Percentiles rank a stretch among this genome's conserved stretches.
phyloP scores from a whole-genome alignment of 768 basidiomycete species.

The Mycena albidolilacea region DNA sequence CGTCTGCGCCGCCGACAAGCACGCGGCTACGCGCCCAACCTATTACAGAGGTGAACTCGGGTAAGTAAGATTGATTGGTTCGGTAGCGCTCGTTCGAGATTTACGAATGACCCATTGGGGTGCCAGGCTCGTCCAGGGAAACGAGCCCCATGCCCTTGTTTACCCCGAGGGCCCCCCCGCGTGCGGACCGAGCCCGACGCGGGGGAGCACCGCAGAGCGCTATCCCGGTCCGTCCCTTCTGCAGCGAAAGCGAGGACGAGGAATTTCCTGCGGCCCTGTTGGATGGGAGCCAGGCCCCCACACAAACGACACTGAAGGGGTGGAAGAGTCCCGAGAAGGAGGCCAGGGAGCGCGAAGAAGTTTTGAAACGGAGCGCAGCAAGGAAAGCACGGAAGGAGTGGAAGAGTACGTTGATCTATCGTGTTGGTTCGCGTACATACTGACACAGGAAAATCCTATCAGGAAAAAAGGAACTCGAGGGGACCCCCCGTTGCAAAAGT shows the following conservation, averaged over 20 bases:
- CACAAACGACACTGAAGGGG: background rate
- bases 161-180: background rate
- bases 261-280: background rate
- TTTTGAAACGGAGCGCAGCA: background rate
- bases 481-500: background rate
- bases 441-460: background rate
- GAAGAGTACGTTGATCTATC: constrained; percentile 2
- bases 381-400: background rate
- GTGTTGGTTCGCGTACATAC: background rate
- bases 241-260: background rate
- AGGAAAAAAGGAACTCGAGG: background rate
- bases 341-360: background rate
- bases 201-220: background rate
- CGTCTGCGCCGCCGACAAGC: background rate
- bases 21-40: background rate
- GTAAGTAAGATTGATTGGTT: background rate
- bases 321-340: background rate
- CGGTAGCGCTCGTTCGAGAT: background rate
- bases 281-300: background rate
- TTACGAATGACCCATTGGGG: background rate
- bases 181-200: background rate
- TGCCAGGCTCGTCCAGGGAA: background rate
- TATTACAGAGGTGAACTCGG: background rate
- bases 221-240: too few relatives aligned
- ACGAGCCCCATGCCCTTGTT: background rate